Evolutionary conservation across 2,329 filamentous ascomycete species (phyloP), one percentile per base, ranked within the genome.

Genomic region (Colletotrichum scovillei): DNA sequence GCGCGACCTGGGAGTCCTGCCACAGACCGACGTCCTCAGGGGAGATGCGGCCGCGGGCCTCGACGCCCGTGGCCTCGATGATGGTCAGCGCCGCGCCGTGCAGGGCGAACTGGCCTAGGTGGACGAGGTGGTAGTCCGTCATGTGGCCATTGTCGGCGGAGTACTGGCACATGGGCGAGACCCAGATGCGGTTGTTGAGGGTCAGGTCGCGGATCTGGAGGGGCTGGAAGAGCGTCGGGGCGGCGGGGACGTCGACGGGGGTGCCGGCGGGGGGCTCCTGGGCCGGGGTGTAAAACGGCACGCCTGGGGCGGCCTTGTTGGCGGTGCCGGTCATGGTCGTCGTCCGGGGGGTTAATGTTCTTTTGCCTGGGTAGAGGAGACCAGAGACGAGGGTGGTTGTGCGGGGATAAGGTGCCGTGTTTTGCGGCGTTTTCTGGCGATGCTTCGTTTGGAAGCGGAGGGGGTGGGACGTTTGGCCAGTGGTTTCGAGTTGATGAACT

Each of bases 1-100:
- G 91, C 75, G 88, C 92, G 73, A 95, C 92, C 81, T 98, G 95
- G 42, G 88, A 91, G 81, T 98, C 95, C 75, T 93, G 88, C 95
- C 95, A 98, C 8, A 98, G 84, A 0, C 95, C 95, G 14, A 86
- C 84, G 80, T 96, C 94, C 80, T 95, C 88, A 1, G 95, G 94
- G 0, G 93, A 93, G 85, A 97, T 97, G 68, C 95, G 90, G 32
- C 95, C 95, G 76, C 95, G 91, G 6, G 94, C 84, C 11, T 90
- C 86, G 0, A 97, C 93, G 38, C 91, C 87, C 0, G 94, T 95
- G 30, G 95, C 94, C 84, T 98, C 95, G 70, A 95, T 87, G 73
- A 95, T 90, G 62, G 92, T 85, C 22, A 97, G 85, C 1, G 90
- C 93, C 0, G 93, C 92, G 14, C 95, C 95, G 69, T 93, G 91